Base-by-base conservation (phyloP, 179 eudicot genomes). In the Actinidia chinensis region DNA sequence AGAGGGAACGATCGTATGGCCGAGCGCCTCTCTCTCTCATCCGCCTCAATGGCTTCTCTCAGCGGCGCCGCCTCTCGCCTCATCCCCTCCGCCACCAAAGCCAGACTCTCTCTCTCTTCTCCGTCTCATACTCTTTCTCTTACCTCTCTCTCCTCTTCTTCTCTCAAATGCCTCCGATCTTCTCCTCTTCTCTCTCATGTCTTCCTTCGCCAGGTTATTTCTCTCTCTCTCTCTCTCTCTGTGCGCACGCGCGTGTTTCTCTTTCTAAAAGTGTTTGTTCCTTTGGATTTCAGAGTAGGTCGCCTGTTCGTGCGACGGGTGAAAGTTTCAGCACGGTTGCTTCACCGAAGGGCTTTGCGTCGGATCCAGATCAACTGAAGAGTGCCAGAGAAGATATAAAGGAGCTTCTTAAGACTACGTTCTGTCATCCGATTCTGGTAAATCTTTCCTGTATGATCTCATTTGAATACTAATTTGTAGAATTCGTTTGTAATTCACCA, bases 401-500 rank as follows among this genome's bases (percentile, higher is more conserved):
- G 70, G 87, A 85, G 82, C 91, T 95, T 40, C 95, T 95, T 58
- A 81, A 60, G 12, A 76, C 90, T 63, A 87, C 73, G 20, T 93
- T 87, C 75, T 89, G 89, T 67, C 97, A 95, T 86, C 98, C 98
- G 71, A 88, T 92, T 44, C 18, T 92, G 89, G 97, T 92, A 73
- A 75, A 10, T 76, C 44, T 59, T 44, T 71, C 63, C 46, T 36
- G 40, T 36, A 36, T 1, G 40, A 36, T 36, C 40, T 36, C 40
- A 36, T 36, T 36, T 36, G 40, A 36, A 36, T 36, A 36, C 40
- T 36, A 36, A 36, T 36, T 36, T 36, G 40, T 36, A 36, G 40
- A 36, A 36, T 36, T 36, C 40, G 40, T 36, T 1, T 36, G 40
- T 36, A 36, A 36, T 36, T 46, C 15, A 12, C 25, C 5, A 25